Percentiles rank a stretch among this genome's conserved stretches.
Conservation (phyloP, 768 basidiomycete genomes). For the Lentinus tigrinus region DNA sequence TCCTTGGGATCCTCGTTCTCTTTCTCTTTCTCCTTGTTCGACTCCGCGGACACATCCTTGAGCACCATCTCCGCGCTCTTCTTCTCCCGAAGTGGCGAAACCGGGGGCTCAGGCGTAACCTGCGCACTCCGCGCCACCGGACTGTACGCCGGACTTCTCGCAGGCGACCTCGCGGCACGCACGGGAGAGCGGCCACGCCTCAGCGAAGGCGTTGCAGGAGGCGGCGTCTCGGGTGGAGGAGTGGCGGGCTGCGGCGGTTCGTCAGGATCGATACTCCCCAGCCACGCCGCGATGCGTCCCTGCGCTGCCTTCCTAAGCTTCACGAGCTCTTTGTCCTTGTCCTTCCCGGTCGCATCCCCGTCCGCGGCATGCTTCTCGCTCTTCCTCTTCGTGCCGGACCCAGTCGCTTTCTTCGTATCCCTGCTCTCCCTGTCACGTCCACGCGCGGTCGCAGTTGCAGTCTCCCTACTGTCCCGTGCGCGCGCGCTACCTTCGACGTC, state of each 20-base stretch:
- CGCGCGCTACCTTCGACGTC: not conserved
- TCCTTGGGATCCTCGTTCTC: not conserved
- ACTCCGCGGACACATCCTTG: not conserved
- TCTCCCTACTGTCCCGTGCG: conserved; percentile 5
- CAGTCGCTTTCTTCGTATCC: conserved; percentile 3
- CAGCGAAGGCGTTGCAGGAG: not conserved
- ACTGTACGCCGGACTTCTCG: not conserved
- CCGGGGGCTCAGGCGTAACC: not conserved
- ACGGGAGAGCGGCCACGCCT: not conserved
- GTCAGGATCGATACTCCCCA: conserved; percentile 63
- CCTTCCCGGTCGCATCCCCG: conserved; percentile 7
- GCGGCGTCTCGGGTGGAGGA: conserved; percentile 17
- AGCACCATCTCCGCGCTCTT: not conserved
- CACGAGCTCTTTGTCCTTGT: conserved; percentile 36
- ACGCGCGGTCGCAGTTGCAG: not conserved
- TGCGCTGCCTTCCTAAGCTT: conserved; percentile 50
- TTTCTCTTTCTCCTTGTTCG: not conserved
- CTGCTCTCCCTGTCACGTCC: conserved; percentile 1
- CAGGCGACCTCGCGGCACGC: not conserved
- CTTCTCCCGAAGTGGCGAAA: not conserved
- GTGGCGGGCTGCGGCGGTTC: conserved; percentile 45
- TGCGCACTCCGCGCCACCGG: not conserved
- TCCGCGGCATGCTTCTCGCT: conserved; percentile 23
- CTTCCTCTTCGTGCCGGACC: conserved; percentile 16
- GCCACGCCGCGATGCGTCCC: conserved; percentile 76